Base-by-base conservation (phyloP, 352 stramenopile species). In the Halophytophthora batemanensis region DNA sequence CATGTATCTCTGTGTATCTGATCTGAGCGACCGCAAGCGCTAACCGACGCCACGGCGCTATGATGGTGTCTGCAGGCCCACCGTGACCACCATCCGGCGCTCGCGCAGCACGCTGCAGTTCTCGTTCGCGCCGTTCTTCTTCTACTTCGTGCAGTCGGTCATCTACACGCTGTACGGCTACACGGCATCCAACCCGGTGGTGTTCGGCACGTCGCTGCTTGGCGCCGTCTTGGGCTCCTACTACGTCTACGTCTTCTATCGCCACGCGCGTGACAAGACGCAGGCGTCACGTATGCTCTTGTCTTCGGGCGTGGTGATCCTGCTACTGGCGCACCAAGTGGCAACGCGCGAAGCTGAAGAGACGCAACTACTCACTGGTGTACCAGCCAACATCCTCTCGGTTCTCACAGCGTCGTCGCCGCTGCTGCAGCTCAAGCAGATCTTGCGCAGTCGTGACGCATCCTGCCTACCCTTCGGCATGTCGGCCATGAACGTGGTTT, bases 61-160 rank as follows among this genome's bases (percentile, higher is more conserved):
- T 47, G 23, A 25, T 50, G 18, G 8, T 38, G 23, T 12, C 7
- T 37, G 18, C 41, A 90, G 80, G 70, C 71, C 76, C 11, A 90
- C 80, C 6, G 59, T 88, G 36, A 50, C 66, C 25, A 73, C 68
- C 38, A 93, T 93, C 58, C 65, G 74, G 36, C 71, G 73, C 45
- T 49, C 78, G 14, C 74, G 78, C 36, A 88, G 71, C 51, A 93
- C 82, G 37, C 55, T 90, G 35, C 77, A 89, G 65, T 90, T 86
- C 59, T 64, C 80, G 40, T 90, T 90, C 53, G 77, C 74, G 29
- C 82, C 80, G 6, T 90, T 90, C 56, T 93, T 88, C 59, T 90
- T 90, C 63, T 93, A 86, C 66, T 84, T 90, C 29, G 64, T 93
- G 49, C 73, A 87, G 61, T 89, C 69, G n/a, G 46, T 87, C n/a